Percentiles rank a stretch among this genome's conserved stretches.
Evolutionary conservation across 2,329 filamentous ascomycete species (phyloP).

Genomic region (Nigrospora oryzae): DNA sequence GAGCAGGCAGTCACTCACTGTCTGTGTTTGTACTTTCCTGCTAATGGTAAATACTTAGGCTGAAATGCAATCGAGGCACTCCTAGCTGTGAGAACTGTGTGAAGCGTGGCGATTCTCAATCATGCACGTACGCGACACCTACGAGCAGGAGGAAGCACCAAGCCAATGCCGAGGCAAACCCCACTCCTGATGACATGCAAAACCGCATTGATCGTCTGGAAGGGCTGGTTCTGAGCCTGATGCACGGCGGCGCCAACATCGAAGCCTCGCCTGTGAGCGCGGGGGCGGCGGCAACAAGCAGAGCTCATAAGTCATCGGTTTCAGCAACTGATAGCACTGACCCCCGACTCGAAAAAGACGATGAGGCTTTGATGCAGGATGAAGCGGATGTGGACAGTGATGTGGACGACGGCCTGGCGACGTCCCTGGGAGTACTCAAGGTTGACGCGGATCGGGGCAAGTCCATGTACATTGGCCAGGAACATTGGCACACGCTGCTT

Average conservation of each 20-base stretch:
- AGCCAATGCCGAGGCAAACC: constrained; percentile 40
- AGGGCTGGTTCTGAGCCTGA: constrained; percentile 82
- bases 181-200: constrained; percentile 89
- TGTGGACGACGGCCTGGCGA: constrained; percentile 58
- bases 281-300: constrained; percentile 17
- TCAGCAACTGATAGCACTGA: constrained; percentile 36
- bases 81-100: constrained; percentile 87
- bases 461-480: constrained; percentile 72
- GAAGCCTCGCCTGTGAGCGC: constrained; percentile 29
- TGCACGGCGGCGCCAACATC: constrained; percentile 69
- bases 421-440: constrained; percentile 73
- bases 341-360: constrained; percentile 43
- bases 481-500: constrained; percentile 75
- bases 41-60: constrained; percentile 5
- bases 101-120: constrained; percentile 71
- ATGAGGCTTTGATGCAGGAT: constrained; percentile 41
- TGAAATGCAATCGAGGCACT: constrained; percentile 83
- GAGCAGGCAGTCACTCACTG: background rate
- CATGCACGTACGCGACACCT: constrained; percentile 78
- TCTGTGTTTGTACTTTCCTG: constrained; percentile 21
- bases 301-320: constrained; percentile 12
- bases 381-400: constrained; percentile 58
- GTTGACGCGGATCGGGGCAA: constrained; percentile 71
- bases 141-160: constrained; percentile 65
- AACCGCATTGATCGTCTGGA: constrained; percentile 94